A percentile compares a stretch with the other conserved stretches of the same genome.
phyloP scores from a whole-genome alignment of 2,329 filamentous ascomycete species.

The Hypoxylon sp. region DNA sequence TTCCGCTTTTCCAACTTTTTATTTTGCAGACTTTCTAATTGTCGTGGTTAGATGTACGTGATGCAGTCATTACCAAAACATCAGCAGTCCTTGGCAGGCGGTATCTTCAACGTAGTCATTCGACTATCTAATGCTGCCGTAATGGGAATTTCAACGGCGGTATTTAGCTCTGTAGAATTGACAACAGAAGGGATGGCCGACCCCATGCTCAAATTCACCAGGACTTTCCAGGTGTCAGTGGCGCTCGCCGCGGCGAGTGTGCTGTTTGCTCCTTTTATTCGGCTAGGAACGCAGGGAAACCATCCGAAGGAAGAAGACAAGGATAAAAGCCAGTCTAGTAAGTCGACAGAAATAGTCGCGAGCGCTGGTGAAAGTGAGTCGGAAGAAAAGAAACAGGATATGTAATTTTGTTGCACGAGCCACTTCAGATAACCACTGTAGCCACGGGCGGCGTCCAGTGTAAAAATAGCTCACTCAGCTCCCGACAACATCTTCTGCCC shows the following conservation, averaged over 20 bases:
- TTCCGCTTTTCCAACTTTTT: conserved; percentile 19
- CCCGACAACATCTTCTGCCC: neutral
- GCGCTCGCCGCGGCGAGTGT: conserved; percentile 61
- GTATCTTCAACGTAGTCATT: conserved; percentile 77
- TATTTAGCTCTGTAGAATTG: conserved; percentile 66
- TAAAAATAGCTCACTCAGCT: neutral
- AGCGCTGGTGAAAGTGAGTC: conserved; percentile 24
- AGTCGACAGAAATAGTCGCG: conserved; percentile 17
- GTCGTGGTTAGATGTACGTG: conserved; percentile 71
- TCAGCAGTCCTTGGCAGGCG: conserved; percentile 77
- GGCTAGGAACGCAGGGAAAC: conserved; percentile 67
- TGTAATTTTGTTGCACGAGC: neutral
- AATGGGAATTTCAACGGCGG: conserved; percentile 73
- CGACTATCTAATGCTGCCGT: conserved; percentile 72
- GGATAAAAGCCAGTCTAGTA: conserved; percentile 30
- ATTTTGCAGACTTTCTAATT: conserved; percentile 27
- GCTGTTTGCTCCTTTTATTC: conserved; percentile 66
- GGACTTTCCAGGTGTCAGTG: conserved; percentile 65
- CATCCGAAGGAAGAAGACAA: conserved; percentile 41
- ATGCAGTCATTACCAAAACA: conserved; percentile 73
- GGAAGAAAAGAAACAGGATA: conserved; percentile 33
- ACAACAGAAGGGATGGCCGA: conserved; percentile 55
- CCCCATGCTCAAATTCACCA: conserved; percentile 64
- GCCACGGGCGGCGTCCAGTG: neutral
- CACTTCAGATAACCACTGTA: neutral